Percentiles rank a stretch among this genome's conserved stretches.
Conservation (phyloP, 345 rosid genomes). For the Balakata baccata region DNA sequence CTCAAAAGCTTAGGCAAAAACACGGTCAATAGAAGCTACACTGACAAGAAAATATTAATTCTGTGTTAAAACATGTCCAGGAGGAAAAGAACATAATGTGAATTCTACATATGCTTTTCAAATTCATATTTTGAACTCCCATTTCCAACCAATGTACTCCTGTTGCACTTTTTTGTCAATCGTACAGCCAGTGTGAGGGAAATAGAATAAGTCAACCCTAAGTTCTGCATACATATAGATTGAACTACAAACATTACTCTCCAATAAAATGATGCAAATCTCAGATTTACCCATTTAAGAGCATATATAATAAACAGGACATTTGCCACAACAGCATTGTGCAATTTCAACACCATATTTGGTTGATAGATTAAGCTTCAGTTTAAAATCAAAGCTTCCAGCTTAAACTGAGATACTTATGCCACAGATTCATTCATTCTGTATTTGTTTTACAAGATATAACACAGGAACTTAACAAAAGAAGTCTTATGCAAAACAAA, state of each 20-base stretch:
- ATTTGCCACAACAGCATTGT: neutral
- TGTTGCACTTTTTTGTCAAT: neutral
- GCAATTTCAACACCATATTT: neutral
- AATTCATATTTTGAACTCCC: neutral
- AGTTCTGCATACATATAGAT: neutral
- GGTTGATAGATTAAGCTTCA: neutral
- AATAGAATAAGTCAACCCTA: neutral
- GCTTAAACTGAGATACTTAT: neutral
- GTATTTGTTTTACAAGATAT: neutral
- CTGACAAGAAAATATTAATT: neutral
- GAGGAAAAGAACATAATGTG: neutral
- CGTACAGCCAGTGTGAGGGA: neutral
- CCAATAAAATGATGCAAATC: neutral
- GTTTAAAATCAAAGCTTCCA: conserved; percentile 5
- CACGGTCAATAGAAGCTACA: neutral
- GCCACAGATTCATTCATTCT: neutral
- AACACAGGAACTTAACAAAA: neutral
- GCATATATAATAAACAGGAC: neutral
- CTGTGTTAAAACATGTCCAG: neutral
- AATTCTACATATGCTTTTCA: neutral
- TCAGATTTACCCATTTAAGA: neutral
- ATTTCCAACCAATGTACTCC: neutral
- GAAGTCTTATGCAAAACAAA: neutral
- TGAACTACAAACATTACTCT: neutral
- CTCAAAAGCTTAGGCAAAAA: neutral